These are phyloP conservation scores for Bothriochloa decipiens DNA, from an alignment of 176 grass and related monocot genomes.

Conservation along the genomic window DNA sequence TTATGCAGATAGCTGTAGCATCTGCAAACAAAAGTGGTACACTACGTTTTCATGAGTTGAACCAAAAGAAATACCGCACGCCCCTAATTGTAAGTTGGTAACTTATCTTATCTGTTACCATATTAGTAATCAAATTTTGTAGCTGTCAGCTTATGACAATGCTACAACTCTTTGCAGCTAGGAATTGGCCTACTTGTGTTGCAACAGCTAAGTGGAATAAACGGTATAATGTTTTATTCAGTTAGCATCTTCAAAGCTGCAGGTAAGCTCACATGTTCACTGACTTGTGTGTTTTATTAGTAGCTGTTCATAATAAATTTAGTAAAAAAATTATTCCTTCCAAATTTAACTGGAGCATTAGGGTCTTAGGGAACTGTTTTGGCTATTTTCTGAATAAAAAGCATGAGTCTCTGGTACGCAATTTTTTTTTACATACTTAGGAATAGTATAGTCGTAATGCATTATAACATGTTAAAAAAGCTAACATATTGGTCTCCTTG, in stretches of 20 bases:
- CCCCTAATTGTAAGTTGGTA: conserved; percentile 68
- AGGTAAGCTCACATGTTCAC: conserved; percentile 45
- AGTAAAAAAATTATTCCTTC: neutral
- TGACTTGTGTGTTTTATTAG: neutral
- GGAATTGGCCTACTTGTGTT: conserved; percentile 78
- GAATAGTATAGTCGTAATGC: neutral
- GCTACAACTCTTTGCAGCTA: conserved; percentile 41
- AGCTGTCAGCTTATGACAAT: neutral
- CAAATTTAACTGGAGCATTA: conserved; percentile 3
- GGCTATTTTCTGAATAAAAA: neutral
- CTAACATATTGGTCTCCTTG: too few relatives aligned
- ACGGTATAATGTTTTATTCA: conserved; percentile 77
- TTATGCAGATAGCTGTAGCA: conserved; percentile 66
- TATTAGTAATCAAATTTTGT: neutral
- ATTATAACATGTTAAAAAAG: too few relatives aligned
- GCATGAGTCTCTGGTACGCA: neutral
- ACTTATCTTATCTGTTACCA: neutral
- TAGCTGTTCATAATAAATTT: neutral
- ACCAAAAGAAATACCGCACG: conserved; percentile 73
- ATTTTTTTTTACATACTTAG: neutral
- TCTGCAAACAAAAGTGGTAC: conserved; percentile 73
- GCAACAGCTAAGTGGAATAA: conserved; percentile 88
- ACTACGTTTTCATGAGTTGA: conserved; percentile 78
- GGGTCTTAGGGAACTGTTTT: neutral
- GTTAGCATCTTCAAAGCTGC: conserved; percentile 87